Evolutionary conservation across 768 basidiomycete species (phyloP), one percentile per base, ranked within the genome.

Genomic region (Collybiopsis luxurians): DNA sequence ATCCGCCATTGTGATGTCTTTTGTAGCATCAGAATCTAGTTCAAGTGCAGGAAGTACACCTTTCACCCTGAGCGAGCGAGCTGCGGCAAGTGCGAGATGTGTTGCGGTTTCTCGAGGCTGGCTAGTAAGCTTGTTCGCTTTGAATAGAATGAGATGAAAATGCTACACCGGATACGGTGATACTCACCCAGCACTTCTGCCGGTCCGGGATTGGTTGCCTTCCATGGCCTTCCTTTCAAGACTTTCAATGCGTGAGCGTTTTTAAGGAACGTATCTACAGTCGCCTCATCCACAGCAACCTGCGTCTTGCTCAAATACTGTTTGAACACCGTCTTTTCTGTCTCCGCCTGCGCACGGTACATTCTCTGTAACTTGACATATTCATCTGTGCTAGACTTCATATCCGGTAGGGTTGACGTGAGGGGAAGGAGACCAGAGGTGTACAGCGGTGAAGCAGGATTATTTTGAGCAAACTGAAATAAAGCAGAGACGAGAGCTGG

Each of bases 331-430:
- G 66, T 74, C 65, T 84, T 87, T 66, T 95, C 92, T 50, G 82
- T 79, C 34, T 83, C 82, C 2, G 94, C 89, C 52, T 86, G 84
- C 5, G 77, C 66, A 64, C 90, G 92, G 75, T 95, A 99, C 57
- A 98, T 67, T 40, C 79, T 85, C 67, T 98, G 95, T 12, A 99
- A 79, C 17, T 83, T 79, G 47, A 97, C 86, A 67, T 98, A 98
- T 54, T 80, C 79, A 21, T 75, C 67, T 4, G 97, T 97, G 66
- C 88, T 89, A 17, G 95, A 86, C 67, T 95, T 95, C 92, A 99
- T 98, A 72, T 99, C 96, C 0, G 96, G 96, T 10, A 98, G 79
- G 0, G 91, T 82, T 45, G 90, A 83, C 2, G 87, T 87, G n/a
- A 97, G 75, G 0, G 96, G 97, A 2, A 97, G 81, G 0, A 84